These are phyloP conservation scores for Magnaporthiopsis incrustans DNA, from an alignment of 2,329 filamentous ascomycete genomes.

Conservation along the genomic window DNA sequence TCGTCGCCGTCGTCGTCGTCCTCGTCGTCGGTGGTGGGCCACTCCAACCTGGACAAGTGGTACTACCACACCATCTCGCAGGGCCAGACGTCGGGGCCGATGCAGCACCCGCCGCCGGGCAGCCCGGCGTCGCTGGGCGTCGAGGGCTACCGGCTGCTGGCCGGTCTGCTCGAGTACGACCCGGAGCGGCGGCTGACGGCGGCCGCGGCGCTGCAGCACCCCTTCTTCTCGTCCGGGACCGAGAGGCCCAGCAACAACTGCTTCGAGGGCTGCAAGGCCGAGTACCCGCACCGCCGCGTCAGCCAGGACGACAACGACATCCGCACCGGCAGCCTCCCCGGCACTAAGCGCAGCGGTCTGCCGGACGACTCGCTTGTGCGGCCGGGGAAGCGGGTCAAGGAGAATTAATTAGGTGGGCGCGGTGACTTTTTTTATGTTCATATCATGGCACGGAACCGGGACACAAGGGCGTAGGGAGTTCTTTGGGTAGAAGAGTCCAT, in stretches of 20 bases:
- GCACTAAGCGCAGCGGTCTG: slow-evolving; percentile 80
- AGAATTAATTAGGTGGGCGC: slow-evolving; percentile 20
- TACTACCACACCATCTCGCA: slow-evolving; percentile 64
- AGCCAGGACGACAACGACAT: slow-evolving; percentile 96
- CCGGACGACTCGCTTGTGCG: slow-evolving; percentile 70
- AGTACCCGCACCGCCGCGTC: slow-evolving; percentile 85
- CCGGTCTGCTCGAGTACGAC: slow-evolving; percentile 84
- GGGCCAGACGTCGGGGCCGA: slow-evolving; percentile 28
- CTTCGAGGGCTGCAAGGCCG: slow-evolving; percentile 80
- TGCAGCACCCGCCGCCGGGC: slow-evolving; percentile 39
- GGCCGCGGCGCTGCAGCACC: slow-evolving; percentile 78
- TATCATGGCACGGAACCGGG: neutral
- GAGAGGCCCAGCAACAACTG: slow-evolving; percentile 72
- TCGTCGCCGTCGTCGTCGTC: neutral
- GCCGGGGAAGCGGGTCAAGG: slow-evolving; percentile 55
- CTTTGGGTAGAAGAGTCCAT: neutral
- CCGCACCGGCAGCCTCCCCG: slow-evolving; percentile 77
- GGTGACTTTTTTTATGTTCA: no score
- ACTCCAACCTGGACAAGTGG: slow-evolving; percentile 63
- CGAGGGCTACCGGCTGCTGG: slow-evolving; percentile 76
- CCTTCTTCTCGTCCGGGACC: slow-evolving; percentile 68
- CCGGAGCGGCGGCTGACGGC: slow-evolving; percentile 83
- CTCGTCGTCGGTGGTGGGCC: slow-evolving; percentile 17
- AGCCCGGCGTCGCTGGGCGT: slow-evolving; percentile 54
- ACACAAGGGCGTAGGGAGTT: neutral